A percentile compares a stretch with the other conserved stretches of the same genome.
These are phyloP conservation scores for Lolium multiflorum DNA, from an alignment of 176 grass and related monocot species.

Conservation along the genomic window DNA sequence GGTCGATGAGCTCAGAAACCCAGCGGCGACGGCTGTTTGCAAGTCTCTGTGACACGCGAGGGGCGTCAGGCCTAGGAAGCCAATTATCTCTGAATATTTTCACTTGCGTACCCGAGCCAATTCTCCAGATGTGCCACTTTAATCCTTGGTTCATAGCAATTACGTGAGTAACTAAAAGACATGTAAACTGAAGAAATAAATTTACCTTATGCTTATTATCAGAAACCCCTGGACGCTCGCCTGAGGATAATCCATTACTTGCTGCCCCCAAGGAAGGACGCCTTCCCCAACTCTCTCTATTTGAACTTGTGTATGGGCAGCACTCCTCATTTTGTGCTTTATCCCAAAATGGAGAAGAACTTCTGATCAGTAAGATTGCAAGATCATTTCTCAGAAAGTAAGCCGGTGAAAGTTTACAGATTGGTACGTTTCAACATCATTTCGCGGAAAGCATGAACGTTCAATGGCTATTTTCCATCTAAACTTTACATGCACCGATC, in stretches of 20 bases:
- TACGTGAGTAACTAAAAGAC: not conserved
- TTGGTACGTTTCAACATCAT: not conserved
- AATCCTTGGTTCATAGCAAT: not conserved
- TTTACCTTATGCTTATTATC: constrained; percentile 75
- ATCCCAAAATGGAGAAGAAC: constrained; percentile 49
- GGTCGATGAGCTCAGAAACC: too few species aligned
- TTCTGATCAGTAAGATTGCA: constrained; percentile 6
- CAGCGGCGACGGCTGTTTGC: too few species aligned
- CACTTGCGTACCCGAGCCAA: too few species aligned
- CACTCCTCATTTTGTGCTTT: constrained; percentile 77
- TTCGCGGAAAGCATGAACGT: too few species aligned
- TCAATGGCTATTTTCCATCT: too few species aligned
- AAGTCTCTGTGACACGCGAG: too few species aligned
- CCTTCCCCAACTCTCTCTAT: constrained; percentile 92
- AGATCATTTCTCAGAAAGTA: not conserved
- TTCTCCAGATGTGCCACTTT: not conserved
- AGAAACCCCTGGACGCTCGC: constrained; percentile 51
- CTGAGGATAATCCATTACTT: constrained; percentile 75
- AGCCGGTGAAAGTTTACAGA: not conserved
- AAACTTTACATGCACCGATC: too few species aligned
- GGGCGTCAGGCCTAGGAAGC: too few species aligned
- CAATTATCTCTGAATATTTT: too few species aligned
- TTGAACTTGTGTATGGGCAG: constrained; percentile 88
- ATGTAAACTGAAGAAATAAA: constrained; percentile 2
- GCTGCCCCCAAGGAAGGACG: constrained; percentile 88